Percentiles rank a stretch among this genome's conserved stretches.
These are phyloP conservation scores for Auxenochlorella protothecoides DNA, from an alignment of 139 green algal species.

Conservation along the genomic window DNA sequence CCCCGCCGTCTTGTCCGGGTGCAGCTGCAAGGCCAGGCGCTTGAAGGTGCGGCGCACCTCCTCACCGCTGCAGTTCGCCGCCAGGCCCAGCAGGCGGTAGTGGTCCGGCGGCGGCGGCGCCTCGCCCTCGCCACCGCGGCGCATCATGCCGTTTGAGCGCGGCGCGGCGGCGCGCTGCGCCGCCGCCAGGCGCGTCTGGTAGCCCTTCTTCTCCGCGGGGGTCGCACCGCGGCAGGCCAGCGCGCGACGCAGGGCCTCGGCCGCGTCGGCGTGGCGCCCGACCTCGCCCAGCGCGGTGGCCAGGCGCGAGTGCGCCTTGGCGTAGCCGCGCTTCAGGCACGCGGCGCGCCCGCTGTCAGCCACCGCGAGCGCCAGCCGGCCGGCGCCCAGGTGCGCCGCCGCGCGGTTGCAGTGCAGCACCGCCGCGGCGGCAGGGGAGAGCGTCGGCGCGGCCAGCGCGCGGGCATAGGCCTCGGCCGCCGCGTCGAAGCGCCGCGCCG, in stretches of 20 bases:
- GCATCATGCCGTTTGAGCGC: background rate
- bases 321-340: slow-evolving; percentile 52
- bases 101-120: slow-evolving; percentile 2
- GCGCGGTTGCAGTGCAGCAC: slow-evolving; percentile 72
- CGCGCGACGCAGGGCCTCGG: slow-evolving; percentile 14
- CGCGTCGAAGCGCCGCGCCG: too few relatives aligned
- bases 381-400: slow-evolving; percentile 42
- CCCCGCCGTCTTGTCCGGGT: slow-evolving; percentile 59
- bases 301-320: slow-evolving; percentile 27
- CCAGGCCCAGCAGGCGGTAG: slow-evolving; percentile 26
- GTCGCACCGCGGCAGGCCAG: background rate
- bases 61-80: background rate
- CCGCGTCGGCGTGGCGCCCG: slow-evolving; percentile 16
- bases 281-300: slow-evolving; percentile 37
- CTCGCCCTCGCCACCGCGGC: background rate
- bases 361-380: slow-evolving; percentile 38
- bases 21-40: slow-evolving; percentile 63
- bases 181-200: slow-evolving; percentile 7
- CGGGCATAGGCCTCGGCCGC: too few relatives aligned
- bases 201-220: slow-evolving; percentile 1
- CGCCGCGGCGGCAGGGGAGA: slow-evolving; percentile 38
- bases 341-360: slow-evolving; percentile 62
- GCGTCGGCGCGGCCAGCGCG: background rate
- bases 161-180: background rate
- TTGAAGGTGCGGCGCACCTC: slow-evolving; percentile 75